Evolutionary conservation across 202 grass and related monocot genomes (phyloP).

Genomic region (Cymbopogon flexuosus): DNA sequence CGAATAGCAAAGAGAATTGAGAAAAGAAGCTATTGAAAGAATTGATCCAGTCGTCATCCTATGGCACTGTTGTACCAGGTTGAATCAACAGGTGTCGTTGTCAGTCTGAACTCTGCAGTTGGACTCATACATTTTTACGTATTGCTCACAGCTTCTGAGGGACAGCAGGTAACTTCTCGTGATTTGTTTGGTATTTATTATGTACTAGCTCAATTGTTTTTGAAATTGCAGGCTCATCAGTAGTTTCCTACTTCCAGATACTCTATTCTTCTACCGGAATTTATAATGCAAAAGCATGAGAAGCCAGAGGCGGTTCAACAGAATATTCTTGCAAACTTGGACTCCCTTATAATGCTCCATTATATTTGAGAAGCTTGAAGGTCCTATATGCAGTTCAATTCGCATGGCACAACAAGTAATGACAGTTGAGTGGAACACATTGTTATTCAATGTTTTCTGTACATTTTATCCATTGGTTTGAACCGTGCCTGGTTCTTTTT

Average conservation of each 20-base stretch:
- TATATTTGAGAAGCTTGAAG: slow-evolving; percentile 90
- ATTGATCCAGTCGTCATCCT: slow-evolving; percentile 92
- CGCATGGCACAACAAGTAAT: slow-evolving; percentile 88
- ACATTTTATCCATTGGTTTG: slow-evolving; percentile 13
- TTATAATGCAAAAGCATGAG: slow-evolving; percentile 84
- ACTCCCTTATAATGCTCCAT: slow-evolving; percentile 96
- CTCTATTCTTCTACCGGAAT: slow-evolving; percentile 92
- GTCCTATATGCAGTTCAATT: slow-evolving; percentile 73
- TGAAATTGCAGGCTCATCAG: neutral
- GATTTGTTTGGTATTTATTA: neutral
- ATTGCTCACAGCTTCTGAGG: slow-evolving; percentile 90
- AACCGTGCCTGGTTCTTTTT: slow-evolving; percentile 44
- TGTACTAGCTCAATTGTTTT: slow-evolving; percentile 7
- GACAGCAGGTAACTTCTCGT: slow-evolving; percentile 55
- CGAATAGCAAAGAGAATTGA: slow-evolving; percentile 94
- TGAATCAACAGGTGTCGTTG: slow-evolving; percentile 91
- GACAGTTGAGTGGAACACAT: slow-evolving; percentile 13
- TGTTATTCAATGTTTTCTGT: neutral
- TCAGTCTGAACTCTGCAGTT: slow-evolving; percentile 98
- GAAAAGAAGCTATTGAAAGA: slow-evolving; percentile 99
- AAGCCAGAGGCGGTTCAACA: slow-evolving; percentile 50
- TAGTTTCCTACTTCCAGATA: slow-evolving; percentile 52
- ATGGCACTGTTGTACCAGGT: slow-evolving; percentile 86
- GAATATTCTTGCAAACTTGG: slow-evolving; percentile 98
- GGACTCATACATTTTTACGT: slow-evolving; percentile 72